These are phyloP conservation scores for Erodium maritimum DNA, from an alignment of 345 rosid genomes.

Conservation along the genomic window DNA sequence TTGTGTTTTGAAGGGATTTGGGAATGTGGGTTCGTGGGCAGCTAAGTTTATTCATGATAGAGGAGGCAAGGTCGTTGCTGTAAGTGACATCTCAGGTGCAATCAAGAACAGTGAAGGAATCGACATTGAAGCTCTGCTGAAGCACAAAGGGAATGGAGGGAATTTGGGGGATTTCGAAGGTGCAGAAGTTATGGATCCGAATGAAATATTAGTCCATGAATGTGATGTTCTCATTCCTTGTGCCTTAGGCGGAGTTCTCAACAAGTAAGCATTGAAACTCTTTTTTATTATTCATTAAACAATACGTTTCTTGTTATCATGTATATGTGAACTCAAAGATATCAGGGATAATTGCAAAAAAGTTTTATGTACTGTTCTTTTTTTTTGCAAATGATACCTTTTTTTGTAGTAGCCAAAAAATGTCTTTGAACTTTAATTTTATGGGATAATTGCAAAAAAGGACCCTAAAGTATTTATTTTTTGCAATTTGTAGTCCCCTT, in stretches of 20 bases:
- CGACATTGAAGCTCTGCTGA: slow-evolving; percentile 43
- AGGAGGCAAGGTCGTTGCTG: slow-evolving; percentile 89
- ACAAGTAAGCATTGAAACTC: slow-evolving; percentile 32
- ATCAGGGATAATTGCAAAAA: no score
- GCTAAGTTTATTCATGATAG: slow-evolving; percentile 71
- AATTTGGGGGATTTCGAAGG: slow-evolving; percentile 57
- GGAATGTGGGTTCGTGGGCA: slow-evolving; percentile 96
- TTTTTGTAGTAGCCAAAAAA: no score
- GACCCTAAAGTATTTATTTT: no score
- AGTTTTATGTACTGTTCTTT: no score
- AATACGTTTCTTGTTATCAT: no score
- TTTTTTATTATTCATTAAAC: no score
- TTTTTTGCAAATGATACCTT: no score
- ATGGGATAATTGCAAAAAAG: no score
- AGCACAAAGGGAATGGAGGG: slow-evolving; percentile 49
- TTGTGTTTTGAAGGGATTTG: slow-evolving; percentile 52
- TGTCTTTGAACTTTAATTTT: no score
- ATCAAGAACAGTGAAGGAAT: slow-evolving; percentile 69
- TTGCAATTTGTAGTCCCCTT: no score
- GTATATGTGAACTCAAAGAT: no score
- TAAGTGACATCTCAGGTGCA: slow-evolving; percentile 91
- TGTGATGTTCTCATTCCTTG: slow-evolving; percentile 98
- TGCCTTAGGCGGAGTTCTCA: slow-evolving; percentile 90
- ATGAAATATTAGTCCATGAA: slow-evolving; percentile 62
- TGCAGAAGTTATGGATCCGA: slow-evolving; percentile 56